phyloP scores from a whole-genome alignment of 2,329 filamentous ascomycete species.

The Ophiobolus disseminans region DNA sequence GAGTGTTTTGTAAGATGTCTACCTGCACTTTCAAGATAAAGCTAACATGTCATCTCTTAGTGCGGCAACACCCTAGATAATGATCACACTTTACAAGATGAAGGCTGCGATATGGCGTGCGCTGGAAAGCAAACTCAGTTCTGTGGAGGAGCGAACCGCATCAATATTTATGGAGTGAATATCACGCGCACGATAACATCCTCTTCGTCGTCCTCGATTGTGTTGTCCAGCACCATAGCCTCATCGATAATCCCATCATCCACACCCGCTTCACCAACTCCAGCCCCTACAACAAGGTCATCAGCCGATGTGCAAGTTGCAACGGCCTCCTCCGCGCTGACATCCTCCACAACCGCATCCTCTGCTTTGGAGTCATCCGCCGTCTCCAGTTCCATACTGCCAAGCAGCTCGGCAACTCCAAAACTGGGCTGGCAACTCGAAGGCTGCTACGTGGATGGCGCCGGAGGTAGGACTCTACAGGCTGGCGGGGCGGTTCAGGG shows the following conservation, averaged over 20 bases:
- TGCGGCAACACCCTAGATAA: constrained; percentile 21
- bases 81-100: constrained; percentile 15
- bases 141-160: constrained; percentile 23
- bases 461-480: constrained; percentile 23
- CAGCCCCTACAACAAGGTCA: too few relatives aligned
- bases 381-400: too few relatives aligned
- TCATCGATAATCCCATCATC: neutral
- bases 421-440: constrained; percentile 28
- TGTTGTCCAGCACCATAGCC: neutral
- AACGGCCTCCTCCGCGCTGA: too few relatives aligned
- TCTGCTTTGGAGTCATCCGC: too few relatives aligned
- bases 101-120: constrained; percentile 25
- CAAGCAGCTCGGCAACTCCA: constrained; percentile 21
- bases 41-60: neutral
- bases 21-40: neutral
- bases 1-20: constrained; percentile 10
- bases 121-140: constrained; percentile 16
- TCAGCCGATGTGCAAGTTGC: too few relatives aligned
- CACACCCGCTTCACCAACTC: neutral
- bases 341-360: too few relatives aligned
- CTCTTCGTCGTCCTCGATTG: neutral
- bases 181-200: neutral
- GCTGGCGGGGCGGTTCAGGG: constrained; percentile 21
- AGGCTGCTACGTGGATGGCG: constrained; percentile 33
- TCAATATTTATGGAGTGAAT: constrained; percentile 31